Conservation (phyloP, 73 alveolate genomes). For the Paramecium tetraurelia region DNA sequence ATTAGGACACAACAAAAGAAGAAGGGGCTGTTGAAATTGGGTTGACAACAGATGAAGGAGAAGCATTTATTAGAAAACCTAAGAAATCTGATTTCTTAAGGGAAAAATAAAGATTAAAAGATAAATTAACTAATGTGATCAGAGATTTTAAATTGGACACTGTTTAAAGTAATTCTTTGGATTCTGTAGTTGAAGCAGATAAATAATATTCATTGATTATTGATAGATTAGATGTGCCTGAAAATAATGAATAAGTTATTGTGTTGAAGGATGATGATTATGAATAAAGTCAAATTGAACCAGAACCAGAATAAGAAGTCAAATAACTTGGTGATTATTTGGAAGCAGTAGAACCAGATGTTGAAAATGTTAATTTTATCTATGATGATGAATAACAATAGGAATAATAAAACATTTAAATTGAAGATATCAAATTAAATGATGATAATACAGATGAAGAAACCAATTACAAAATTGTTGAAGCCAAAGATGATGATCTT, state of each 20-base stretch:
- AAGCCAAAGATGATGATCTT: background rate
- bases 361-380: background rate
- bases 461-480: background rate
- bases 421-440: background rate
- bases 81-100: constrained; percentile 3
- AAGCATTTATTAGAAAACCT: background rate
- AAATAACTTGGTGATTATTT: background rate
- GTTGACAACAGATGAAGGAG: background rate
- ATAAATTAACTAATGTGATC: background rate
- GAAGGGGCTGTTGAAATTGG: background rate
- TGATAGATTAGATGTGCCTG: constrained; percentile 9
- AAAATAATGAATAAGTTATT: background rate
- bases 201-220: background rate
- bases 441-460: background rate
- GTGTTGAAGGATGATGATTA: background rate
- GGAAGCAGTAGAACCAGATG: background rate
- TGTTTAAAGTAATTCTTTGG: background rate
- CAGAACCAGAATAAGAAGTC: background rate
- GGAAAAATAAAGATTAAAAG: background rate
- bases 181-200: background rate
- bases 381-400: background rate
- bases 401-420: background rate
- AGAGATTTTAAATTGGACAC: background rate
- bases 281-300: background rate
- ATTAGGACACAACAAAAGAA: background rate